Evolutionary conservation across 805 yeast genomes (phyloP), one percentile per base, ranked within the genome.

Genomic region (Saccharomyces paradoxus): DNA sequence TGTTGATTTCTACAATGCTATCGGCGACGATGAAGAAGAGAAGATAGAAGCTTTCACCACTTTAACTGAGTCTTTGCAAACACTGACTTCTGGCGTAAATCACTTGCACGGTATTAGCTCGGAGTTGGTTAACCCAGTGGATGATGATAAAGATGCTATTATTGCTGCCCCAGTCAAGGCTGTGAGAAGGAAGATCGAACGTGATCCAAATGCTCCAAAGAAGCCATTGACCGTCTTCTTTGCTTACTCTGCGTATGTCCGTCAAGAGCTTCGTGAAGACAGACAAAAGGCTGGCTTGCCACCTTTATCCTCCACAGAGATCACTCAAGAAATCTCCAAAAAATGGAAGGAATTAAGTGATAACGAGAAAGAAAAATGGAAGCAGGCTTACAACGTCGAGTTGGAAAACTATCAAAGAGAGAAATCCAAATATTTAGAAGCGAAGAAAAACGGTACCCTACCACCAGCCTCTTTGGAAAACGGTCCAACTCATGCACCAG

Each of bases 171-270:
- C 66, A 12, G 61, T 54, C 10, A 63, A 63, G 52, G 59, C 63
- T n/a, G 59, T 58, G 76, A 74, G 72, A 77, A 76, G 69, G 76
- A 74, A 60, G 44, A 71, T 70, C 55, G 84, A 81, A 72, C 81
- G 80, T 62, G 98, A 92, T 71, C 97, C 97, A 52, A 85, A 87
- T 65, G 97, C 96, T 48, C 99, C 99, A 56, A 89, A 88, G 77
- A 90, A 90, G 66, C 98, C 99, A 14, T 76, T 89, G 65, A 90
- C 97, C 24, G 86, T 88, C 48, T 91, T 83, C 74, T 87, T 92
- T 70, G 79, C 83, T 46, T 92, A 83, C 71, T 83, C 89, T 52
- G 84, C 86, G 60, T 83, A 81, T 60, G 80, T 83, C 60, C 83
- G 96, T 65, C 86, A 85, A 58, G 74, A 78, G 41, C 78, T 91